Percentiles rank a stretch among this genome's conserved stretches.
These are phyloP conservation scores for Auricularia cornea DNA, from an alignment of 768 basidiomycete genomes.

Conservation along the genomic window DNA sequence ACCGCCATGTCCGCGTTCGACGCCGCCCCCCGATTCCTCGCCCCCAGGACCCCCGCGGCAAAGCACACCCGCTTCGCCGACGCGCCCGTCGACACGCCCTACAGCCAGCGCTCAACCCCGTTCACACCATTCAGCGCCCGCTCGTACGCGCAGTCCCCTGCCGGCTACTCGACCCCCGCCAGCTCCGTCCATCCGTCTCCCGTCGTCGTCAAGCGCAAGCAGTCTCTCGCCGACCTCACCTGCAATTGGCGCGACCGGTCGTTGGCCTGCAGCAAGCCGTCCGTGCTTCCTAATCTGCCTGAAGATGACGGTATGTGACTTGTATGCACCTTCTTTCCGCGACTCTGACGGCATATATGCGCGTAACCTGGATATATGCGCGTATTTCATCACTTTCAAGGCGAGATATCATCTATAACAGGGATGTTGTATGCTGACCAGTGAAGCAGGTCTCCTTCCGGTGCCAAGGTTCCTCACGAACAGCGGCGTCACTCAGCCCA, in stretches of 20 bases:
- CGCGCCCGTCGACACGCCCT: not conserved
- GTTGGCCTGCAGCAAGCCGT: not conserved
- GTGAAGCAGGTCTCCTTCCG: not conserved
- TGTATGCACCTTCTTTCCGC: not conserved
- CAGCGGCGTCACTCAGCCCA: not conserved
- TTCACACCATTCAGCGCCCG: not conserved
- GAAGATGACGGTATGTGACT: not conserved
- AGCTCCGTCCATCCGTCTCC: not conserved
- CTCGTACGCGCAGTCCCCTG: not conserved
- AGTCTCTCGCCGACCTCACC: not conserved
- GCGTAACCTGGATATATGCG: too few species aligned
- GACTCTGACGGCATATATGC: not conserved
- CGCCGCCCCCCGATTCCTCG: not conserved
- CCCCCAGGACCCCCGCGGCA: not conserved
- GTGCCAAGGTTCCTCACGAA: too few species aligned
- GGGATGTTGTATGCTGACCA: too few species aligned
- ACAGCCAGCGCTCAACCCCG: not conserved
- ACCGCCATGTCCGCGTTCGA: not conserved
- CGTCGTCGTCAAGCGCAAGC: not conserved
- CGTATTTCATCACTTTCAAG: not conserved
- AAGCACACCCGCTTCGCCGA: not conserved
- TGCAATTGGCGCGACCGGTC: not conserved
- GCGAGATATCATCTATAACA: not conserved
- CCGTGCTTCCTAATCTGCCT: not conserved
- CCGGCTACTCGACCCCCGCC: not conserved